Base-by-base conservation (phyloP, 202 grass and related monocot species). In the Carex sylvatica region DNA sequence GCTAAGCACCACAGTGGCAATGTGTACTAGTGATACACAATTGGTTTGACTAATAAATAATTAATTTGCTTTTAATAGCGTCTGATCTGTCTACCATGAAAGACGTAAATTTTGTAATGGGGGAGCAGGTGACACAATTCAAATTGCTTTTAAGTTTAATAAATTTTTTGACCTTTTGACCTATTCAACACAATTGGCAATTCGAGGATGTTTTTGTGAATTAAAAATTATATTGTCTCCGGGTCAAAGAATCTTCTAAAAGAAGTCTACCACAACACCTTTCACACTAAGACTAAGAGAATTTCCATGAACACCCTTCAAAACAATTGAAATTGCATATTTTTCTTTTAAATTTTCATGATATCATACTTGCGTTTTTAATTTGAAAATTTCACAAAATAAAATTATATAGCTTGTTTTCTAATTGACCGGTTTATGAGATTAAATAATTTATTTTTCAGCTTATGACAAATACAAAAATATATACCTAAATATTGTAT, bases 161-260 rank as follows among this genome's bases (percentile, higher is more conserved):
- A 77, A 10, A 9, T 23, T 66, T 23, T 61, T 16, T 18, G 73
- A 79, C 4, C 78, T 54, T 83, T 94, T 89, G 89, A 91, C 87
- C 80, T 84, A 80, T 42, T 66, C 77, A 3, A 58, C 15, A 87
- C 83, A 67, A 69, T 84, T 70, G 31, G 65, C 60, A 33, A 49
- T 80, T 69, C 51, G 44, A 85, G 73, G 58, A 80, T 10, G 18
- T 2, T 40, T 59, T 47, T 84, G 64, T 88, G 65, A 61, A 80
- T 79, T 64, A 81, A 69, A 18, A 84, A 71, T 80, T 75, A 38
- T 12, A 56, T 53, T 8, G 20, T 51, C 61, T 31, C 23, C 13
- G 7, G 11, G 73, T 59, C n/a, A 67, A 61, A 80, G 87, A 93
- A 91, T 93, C 87, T 93, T 87, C 66, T 55, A 31, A 6, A 49